Evolutionary conservation across 2,329 filamentous ascomycete genomes (phyloP).

Genomic region (Fusarium incarnatum): DNA sequence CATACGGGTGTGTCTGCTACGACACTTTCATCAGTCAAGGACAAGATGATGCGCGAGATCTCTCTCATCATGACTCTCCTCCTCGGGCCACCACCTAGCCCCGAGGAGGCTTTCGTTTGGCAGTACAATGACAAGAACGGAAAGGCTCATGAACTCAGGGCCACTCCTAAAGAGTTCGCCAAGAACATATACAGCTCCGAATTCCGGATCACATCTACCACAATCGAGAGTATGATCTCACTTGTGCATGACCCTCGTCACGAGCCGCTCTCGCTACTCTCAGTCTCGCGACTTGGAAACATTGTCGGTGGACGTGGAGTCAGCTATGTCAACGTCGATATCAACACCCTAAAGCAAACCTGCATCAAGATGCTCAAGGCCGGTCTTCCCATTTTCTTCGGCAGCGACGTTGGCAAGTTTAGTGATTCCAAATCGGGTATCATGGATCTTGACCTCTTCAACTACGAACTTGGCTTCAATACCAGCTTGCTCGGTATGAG

Average conservation of each 20-base stretch:
- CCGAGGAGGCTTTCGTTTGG: constrained; percentile 80
- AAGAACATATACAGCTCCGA: constrained; percentile 72
- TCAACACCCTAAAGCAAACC: constrained; percentile 75
- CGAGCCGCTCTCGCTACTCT: constrained; percentile 76
- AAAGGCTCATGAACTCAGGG: constrained; percentile 70
- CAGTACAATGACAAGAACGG: constrained; percentile 78
- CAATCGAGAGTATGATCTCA: constrained; percentile 78
- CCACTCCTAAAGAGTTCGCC: constrained; percentile 79
- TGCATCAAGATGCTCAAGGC: constrained; percentile 82
- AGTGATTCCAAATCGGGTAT: constrained; percentile 75
- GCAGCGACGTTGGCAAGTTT: constrained; percentile 87
- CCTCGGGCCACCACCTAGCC: constrained; percentile 80
- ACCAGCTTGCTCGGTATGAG: constrained; percentile 77
- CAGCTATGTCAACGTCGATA: constrained; percentile 86
- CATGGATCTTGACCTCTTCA: constrained; percentile 82
- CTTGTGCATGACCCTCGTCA: constrained; percentile 89
- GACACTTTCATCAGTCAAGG: constrained; percentile 67
- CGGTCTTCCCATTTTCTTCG: constrained; percentile 88
- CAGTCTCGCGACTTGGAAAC: constrained; percentile 83
- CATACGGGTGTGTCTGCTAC: constrained; percentile 50
- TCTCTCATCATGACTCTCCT: constrained; percentile 85
- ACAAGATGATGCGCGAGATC: constrained; percentile 82
- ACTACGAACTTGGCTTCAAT: constrained; percentile 88
- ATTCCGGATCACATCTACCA: constrained; percentile 68
- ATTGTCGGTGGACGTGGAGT: constrained; percentile 80